Percentiles rank a stretch among this genome's conserved stretches.
phyloP scores from a whole-genome alignment of 257 asterid genomes.

The Scutellaria barbata region DNA sequence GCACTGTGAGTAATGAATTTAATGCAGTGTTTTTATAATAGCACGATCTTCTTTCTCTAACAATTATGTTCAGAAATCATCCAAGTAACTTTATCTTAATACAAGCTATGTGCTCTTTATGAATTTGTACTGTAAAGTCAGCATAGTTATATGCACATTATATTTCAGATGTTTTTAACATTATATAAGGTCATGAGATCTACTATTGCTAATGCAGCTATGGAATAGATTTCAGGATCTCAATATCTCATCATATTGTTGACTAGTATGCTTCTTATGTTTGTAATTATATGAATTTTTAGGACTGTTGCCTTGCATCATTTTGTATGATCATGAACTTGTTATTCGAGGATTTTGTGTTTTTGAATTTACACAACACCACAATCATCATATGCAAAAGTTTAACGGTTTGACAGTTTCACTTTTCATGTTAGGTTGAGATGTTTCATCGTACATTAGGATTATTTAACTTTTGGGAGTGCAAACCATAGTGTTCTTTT shows the following conservation, averaged over 20 bases:
- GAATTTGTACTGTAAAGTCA: conserved; percentile 22
- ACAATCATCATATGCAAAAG: conserved; percentile 19
- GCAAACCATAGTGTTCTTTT: conserved; percentile 1
- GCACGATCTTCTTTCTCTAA: not conserved
- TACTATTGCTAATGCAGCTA: conserved; percentile 15
- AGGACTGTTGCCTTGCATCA: conserved; percentile 15
- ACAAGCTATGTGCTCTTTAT: conserved; percentile 12
- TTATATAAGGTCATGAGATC: not conserved
- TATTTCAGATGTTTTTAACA: conserved; percentile 3
- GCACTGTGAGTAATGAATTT: conserved; percentile 67
- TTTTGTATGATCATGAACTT: conserved; percentile 13
- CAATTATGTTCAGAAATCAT: conserved; percentile 11
- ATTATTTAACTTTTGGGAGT: not conserved
- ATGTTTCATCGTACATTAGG: not conserved
- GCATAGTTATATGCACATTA: conserved; percentile 14
- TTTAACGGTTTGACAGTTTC: conserved; percentile 11
- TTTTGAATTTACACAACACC: conserved; percentile 19
- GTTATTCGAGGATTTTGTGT: conserved; percentile 23
- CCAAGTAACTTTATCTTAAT: conserved; percentile 2
- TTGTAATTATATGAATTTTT: not conserved
- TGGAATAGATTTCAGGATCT: conserved; percentile 12
- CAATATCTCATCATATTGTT: conserved; percentile 19
- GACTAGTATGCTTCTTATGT: conserved; percentile 3
- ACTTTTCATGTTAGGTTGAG: not conserved
- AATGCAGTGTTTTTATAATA: conserved; percentile 3